phyloP scores from a whole-genome alignment of 768 basidiomycete genomes.

The Hydnomerulius pinastri region DNA sequence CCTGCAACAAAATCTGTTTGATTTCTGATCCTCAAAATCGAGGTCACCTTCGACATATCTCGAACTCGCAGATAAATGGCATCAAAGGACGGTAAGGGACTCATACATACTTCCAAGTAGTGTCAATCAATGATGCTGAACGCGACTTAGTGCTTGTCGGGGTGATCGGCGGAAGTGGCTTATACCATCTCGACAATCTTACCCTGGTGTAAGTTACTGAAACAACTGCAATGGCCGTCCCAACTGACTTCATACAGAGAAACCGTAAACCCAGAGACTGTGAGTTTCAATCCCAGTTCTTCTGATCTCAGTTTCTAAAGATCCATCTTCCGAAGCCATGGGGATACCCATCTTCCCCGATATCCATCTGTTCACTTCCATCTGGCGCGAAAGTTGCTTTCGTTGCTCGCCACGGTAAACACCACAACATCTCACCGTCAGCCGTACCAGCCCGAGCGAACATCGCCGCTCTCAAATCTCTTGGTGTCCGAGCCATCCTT shows the following conservation, averaged over 20 bases:
- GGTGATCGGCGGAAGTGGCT: constrained; percentile 88
- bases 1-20: no score
- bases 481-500: constrained; percentile 87
- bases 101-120: no score
- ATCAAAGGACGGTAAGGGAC: no score
- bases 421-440: constrained; percentile 79
- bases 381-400: constrained; percentile 84
- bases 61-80: no score
- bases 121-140: no score
- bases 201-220: constrained; percentile 69
- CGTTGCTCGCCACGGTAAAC: constrained; percentile 85
- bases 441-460: constrained; percentile 86
- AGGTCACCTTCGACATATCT: no score
- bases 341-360: constrained; percentile 89
- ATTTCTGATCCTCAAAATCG: no score
- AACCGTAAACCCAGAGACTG: constrained; percentile 79
- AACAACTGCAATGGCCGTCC: not conserved
- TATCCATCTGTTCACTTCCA: constrained; percentile 87
- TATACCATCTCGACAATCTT: constrained; percentile 92
- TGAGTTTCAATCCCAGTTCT: constrained; percentile 37
- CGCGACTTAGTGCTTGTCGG: constrained; percentile 67
- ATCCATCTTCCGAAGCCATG: constrained; percentile 65
- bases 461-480: constrained; percentile 90
- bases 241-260: constrained; percentile 45
- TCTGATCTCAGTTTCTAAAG: not conserved